Evolutionary conservation across 371 early-diverging fungal species (phyloP), one percentile per base, ranked within the genome.

Genomic region (Mucor mucedo): DNA sequence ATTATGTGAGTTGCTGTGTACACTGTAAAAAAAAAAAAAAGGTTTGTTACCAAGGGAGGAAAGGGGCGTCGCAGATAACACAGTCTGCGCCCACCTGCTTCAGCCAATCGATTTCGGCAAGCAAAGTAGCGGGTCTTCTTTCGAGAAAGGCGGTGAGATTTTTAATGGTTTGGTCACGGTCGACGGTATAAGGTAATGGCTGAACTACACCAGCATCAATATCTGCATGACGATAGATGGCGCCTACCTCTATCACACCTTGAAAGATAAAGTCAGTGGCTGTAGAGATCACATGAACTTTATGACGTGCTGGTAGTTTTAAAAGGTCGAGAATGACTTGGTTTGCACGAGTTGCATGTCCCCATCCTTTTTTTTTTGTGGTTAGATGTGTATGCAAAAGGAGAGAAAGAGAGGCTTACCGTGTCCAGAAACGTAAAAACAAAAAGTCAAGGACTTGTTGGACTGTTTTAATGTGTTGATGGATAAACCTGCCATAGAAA

Each of bases 141-240:
- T 73, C 69, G 40, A 87, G 55, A 70, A 87, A 87, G 8, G 64
- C 45, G 55, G 57, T 72, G 30, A 84, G 70, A 35, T 84, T 75
- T 27, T 64, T 66, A 52, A 87, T 83, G 7, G 87, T 87, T 61
- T 76, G 75, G 9, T 80, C 74, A 11, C 83, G 73, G 66, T 91
- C 89, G 5, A 91, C 89, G 2, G 86, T 88, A 39, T 90, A 89
- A 11, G 92, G 88, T 55, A 90, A 77, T 41, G 85, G 85, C 62
- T 92, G 91, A 5, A 88, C 83, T 3, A 89, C 89, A 27, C 89
- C 89, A 11, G 87, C 87, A 73, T 90, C 89, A 38, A 89, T 79
- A 41, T 80, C 80, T 11, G 84, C 82, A 54, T 88, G 86, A 27
- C 85, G 80, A 61, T 84, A 87, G 14, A 75, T 62, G n/a, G 87